Evolutionary conservation across 208 protist species (phyloP), one percentile per base, ranked within the genome.

Genomic region (Acanthamoeba divionensis): DNA sequence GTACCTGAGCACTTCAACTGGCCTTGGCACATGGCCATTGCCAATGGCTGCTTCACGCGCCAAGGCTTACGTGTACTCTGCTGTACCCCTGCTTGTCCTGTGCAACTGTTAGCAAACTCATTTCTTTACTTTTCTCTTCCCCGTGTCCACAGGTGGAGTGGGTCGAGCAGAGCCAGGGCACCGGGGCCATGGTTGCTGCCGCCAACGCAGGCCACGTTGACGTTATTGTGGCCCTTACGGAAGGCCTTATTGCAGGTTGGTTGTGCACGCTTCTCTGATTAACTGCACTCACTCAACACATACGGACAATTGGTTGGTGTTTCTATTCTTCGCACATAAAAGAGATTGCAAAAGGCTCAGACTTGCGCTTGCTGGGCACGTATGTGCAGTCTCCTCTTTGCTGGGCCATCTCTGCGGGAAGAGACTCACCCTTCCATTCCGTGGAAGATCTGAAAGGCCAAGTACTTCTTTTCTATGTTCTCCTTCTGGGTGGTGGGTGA

Each of bases 351-450:
- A 44, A 77, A 2, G 88, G 88, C 1, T 91, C 88, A 4, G 73
- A 91, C 48, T 36, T 91, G 38, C 88, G 88, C 10, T 54, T 91
- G 60, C 47, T 91, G 21, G 88, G 88, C 1, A 91, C 88, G 12
- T 91, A 91, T 26, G 88, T 91, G 54, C 55, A 91, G 63, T 91
- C 88, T 15, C 88, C 88, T 18, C 75, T 91, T 29, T 89, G 73
- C 29, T 91, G 88, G 88, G 88, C 88, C 41, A 88, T 91, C 60
- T 65, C 44, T 1, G 69, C 73, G 5, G 88, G 88, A 41, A 38
- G 41, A 12, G 36, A 33, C 5, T 91, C 88, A 21, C 8, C 45
- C 12, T 91, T 88, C 55, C 10, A 91, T 71, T 13, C 48, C 1
- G 63, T 91, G 33, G 88, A 91, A 50, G 88, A 91, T n/a, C 88